These are phyloP conservation scores for Closterium sp. DNA, from an alignment of 139 green algal genomes.

Conservation along the genomic window DNA sequence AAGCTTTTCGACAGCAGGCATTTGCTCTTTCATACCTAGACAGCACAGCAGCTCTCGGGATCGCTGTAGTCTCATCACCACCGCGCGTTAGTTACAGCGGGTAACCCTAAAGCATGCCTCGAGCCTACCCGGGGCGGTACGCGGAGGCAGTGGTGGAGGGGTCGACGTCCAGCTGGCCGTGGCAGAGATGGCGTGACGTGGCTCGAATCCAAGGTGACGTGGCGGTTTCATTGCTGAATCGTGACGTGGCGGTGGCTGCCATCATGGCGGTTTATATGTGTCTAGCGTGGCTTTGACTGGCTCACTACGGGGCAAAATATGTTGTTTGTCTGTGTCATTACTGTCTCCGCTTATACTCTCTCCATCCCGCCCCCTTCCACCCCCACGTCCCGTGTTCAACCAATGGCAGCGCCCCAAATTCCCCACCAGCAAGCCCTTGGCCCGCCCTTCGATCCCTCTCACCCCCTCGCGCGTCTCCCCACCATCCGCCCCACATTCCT, in stretches of 20 bases:
- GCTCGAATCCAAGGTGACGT: not conserved
- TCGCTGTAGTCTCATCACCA: not conserved
- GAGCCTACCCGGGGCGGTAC: not conserved
- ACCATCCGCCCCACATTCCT: not conserved
- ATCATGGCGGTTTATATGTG: not conserved
- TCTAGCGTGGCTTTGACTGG: too few species aligned
- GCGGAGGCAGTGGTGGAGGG: not conserved
- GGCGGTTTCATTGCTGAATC: not conserved
- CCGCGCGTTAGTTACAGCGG: not conserved
- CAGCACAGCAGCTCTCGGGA: not conserved
- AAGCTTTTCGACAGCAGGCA: not conserved
- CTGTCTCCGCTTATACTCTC: too few species aligned
- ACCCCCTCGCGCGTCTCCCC: not conserved
- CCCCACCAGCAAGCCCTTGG: not conserved
- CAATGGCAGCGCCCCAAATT: not conserved
- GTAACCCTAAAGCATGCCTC: not conserved
- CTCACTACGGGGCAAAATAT: too few species aligned
- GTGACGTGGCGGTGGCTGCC: not conserved
- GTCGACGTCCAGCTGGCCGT: not conserved
- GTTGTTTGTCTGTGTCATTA: too few species aligned
- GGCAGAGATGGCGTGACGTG: not conserved
- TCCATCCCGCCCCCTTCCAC: not conserved
- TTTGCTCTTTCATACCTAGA: not conserved
- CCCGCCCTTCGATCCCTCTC: not conserved
- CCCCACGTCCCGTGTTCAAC: too few species aligned